Conservation (phyloP, 108 stramenopile genomes). For the Pseudonitzschia multiseries region DNA sequence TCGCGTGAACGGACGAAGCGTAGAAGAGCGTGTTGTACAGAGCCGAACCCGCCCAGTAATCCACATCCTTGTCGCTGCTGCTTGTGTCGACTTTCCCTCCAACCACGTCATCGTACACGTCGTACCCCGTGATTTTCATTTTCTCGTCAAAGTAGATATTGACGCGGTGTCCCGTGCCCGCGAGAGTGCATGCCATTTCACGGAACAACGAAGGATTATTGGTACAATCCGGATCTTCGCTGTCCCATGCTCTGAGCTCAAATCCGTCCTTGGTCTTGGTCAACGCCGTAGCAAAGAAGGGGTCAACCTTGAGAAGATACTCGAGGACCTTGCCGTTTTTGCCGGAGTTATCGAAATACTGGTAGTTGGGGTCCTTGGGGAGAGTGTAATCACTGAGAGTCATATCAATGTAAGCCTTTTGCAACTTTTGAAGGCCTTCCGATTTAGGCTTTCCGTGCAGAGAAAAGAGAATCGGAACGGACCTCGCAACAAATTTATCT, state of each 20-base stretch:
- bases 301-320: slow-evolving; percentile 7
- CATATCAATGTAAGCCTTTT: not conserved
- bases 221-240: slow-evolving; percentile 7
- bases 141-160: slow-evolving; percentile 2
- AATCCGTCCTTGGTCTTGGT: slow-evolving; percentile 9
- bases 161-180: not conserved
- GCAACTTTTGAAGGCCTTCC: not conserved
- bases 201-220: slow-evolving; percentile 8
- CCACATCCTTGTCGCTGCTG: not conserved
- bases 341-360: not conserved
- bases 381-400: no score
- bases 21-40: slow-evolving; percentile 11
- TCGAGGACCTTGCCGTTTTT: not conserved
- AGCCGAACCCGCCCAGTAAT: slow-evolving; percentile 14
- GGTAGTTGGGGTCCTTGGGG: not conserved
- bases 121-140: slow-evolving; percentile 9
- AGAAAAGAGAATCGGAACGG: not conserved
- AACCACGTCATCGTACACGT: slow-evolving; percentile 1
- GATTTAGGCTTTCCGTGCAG: not conserved
- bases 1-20: slow-evolving; percentile 5
- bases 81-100: not conserved
- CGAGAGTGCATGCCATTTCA: not conserved
- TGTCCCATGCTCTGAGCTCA: slow-evolving; percentile 11
- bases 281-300: slow-evolving; percentile 25
- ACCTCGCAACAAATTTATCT: not conserved